phyloP scores from a whole-genome alignment of 2,329 filamentous ascomycete genomes.

The Beauveria scarabaeidicola region DNA sequence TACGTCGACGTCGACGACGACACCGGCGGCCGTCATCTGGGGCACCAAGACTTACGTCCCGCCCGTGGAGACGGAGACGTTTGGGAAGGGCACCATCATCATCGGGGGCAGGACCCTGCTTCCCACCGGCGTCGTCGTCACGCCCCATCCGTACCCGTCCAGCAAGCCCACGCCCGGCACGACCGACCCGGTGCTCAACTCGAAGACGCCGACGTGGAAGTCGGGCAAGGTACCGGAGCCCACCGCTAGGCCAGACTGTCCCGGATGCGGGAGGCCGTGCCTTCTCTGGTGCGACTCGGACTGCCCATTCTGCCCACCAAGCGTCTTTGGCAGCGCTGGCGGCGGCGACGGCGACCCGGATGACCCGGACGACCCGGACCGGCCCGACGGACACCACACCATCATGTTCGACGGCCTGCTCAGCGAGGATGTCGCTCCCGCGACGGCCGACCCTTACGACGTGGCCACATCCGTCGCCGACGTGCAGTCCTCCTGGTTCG shows the following conservation, averaged over 20 bases:
- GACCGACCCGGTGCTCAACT: slow-evolving; percentile 4
- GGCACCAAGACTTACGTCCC: background rate
- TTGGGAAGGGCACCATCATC: slow-evolving; percentile 3
- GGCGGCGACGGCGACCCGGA: background rate
- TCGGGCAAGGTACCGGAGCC: slow-evolving; percentile 1
- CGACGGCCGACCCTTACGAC: background rate
- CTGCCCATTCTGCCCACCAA: slow-evolving; percentile 8
- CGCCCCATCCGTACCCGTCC: slow-evolving; percentile 3
- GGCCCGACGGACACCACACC: background rate
- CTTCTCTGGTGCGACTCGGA: slow-evolving; percentile 7
- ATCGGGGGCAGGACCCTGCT: background rate
- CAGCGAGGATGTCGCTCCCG: background rate
- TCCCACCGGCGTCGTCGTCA: background rate
- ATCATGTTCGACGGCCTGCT: background rate
- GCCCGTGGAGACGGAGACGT: background rate
- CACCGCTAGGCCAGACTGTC: background rate
- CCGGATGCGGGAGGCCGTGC: background rate
- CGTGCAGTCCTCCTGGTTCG: background rate
- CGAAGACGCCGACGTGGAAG: background rate
- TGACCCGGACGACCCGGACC: background rate
- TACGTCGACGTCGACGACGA: background rate
- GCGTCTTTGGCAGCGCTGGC: background rate
- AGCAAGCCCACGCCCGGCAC: slow-evolving; percentile 1
- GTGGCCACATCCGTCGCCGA: background rate
- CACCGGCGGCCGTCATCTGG: slow-evolving; percentile 1